phyloP scores from a whole-genome alignment of 257 asterid genomes.

The Salvia splendens region DNA sequence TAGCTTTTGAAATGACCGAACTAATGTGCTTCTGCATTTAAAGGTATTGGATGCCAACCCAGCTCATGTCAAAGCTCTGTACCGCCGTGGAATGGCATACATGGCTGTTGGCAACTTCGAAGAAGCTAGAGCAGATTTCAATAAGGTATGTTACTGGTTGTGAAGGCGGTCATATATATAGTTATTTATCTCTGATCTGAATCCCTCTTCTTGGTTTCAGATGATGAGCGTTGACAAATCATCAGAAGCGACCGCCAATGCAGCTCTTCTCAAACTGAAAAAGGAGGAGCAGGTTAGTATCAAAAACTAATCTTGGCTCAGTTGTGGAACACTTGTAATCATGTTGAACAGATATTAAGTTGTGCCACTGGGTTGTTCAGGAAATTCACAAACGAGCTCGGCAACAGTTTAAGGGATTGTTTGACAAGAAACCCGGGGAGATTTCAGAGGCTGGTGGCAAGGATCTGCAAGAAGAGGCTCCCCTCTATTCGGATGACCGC shows the following conservation, averaged over 20 bases:
- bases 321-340: not conserved
- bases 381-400: slow-evolving; percentile 57
- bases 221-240: slow-evolving; percentile 82
- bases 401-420: slow-evolving; percentile 81
- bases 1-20: not conserved
- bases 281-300: slow-evolving; percentile 86
- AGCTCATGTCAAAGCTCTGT: slow-evolving; percentile 84
- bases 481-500: slow-evolving; percentile 39
- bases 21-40: slow-evolving; percentile 4
- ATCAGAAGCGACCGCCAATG: slow-evolving; percentile 74
- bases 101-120: slow-evolving; percentile 82
- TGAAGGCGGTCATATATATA: not conserved
- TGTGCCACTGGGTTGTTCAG: too few species aligned
- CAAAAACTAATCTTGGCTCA: not conserved
- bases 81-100: slow-evolving; percentile 97
- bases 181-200: slow-evolving; percentile 16
- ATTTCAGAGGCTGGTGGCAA: slow-evolving; percentile 59
- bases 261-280: slow-evolving; percentile 82
- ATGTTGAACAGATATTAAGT: not conserved
- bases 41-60: slow-evolving; percentile 93
- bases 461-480: slow-evolving; percentile 38
- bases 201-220: slow-evolving; percentile 40
- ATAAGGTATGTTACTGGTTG: slow-evolving; percentile 51
- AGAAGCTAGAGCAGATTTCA: slow-evolving; percentile 89
- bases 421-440: slow-evolving; percentile 97